Base-by-base conservation (phyloP, 129 eudicot genomes). In the Cynara cardunculus region DNA sequence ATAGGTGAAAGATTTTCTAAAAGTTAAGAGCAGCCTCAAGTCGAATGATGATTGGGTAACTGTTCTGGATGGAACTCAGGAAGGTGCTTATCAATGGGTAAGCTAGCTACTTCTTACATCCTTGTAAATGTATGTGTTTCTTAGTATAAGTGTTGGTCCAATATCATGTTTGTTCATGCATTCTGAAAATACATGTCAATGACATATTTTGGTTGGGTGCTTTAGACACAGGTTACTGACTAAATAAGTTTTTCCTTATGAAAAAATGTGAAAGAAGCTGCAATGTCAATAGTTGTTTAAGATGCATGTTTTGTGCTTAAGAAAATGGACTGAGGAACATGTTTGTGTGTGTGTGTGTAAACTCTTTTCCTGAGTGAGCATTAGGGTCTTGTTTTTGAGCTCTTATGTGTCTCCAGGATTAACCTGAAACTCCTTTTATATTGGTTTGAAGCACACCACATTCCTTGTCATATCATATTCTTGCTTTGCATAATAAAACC, bases 81-180 rank as follows among this genome's bases (percentile, higher is more conserved):
- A 95, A 91, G 99, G 99, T 87, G 97, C 99, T 84, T 95, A 89
- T 84, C 99, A 89, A 79, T 95, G 99, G 99, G 99, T 95, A 95
- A 80, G 97, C 69, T 41, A 46, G 27, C 25, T 69, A 69, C 56
- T 56, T 75, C 22, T 67, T 75, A 22, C 67, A 64, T 59, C 53
- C 85, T 77, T 56, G 3, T 12, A 27, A 19, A 18, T 74, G 81
- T n/a, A 3, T n/a, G 27, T 34, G 24, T 56, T 56, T 56, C 25
- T 16, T 21, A 44, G 46, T 39, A 26, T 14, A 75, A 28, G 37
- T 10, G 8, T 69, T 56, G 62, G 16, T 61, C 64, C 71, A 69
- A 68, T 82, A 75, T 6, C 35, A 53, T 69, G 19, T 66, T 31
- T 81, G 25, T 61, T 66, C 69, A 73, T 74, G 59, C 69, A 39